Evolutionary conservation across 2,329 filamentous ascomycete species (phyloP).

Genomic region (Scorias spongiosa): DNA sequence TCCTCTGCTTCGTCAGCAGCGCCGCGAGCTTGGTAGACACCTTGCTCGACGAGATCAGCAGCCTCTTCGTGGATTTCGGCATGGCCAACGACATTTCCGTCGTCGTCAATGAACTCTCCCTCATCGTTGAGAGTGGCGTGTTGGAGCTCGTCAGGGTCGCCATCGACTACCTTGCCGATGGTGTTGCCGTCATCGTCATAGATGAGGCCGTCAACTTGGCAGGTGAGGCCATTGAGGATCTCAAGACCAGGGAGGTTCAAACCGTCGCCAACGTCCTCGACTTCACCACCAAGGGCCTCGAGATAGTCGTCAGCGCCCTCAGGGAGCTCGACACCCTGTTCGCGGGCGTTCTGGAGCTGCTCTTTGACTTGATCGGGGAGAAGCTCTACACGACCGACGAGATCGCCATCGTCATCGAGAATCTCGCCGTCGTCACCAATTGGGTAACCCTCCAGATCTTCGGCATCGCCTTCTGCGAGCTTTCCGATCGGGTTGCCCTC

Average conservation of each 20-base stretch:
- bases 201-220: constrained; percentile 32
- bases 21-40: constrained; percentile 26
- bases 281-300: constrained; percentile 14
- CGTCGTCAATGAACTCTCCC: constrained; percentile 40
- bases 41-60: constrained; percentile 28
- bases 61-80: constrained; percentile 34
- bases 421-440: constrained; percentile 41
- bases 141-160: constrained; percentile 32
- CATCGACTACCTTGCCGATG: constrained; percentile 32
- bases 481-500: constrained; percentile 34
- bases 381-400: constrained; percentile 38
- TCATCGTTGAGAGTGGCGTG: constrained; percentile 36
- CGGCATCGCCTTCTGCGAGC: constrained; percentile 37
- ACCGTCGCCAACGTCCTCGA: constrained; percentile 13
- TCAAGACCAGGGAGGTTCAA: constrained; percentile 28
- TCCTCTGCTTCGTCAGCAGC: constrained; percentile 26
- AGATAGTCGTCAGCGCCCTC: constrained; percentile 21
- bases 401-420: constrained; percentile 38
- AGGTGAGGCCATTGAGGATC: constrained; percentile 33
- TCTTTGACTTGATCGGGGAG: constrained; percentile 30
- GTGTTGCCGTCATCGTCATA: constrained; percentile 37
- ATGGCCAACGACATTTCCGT: constrained; percentile 38
- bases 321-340: constrained; percentile 22
- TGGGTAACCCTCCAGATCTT: constrained; percentile 36
- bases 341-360: constrained; percentile 24